phyloP scores from a whole-genome alignment of 2,329 filamentous ascomycete species.

The Penicillium sp. region DNA sequence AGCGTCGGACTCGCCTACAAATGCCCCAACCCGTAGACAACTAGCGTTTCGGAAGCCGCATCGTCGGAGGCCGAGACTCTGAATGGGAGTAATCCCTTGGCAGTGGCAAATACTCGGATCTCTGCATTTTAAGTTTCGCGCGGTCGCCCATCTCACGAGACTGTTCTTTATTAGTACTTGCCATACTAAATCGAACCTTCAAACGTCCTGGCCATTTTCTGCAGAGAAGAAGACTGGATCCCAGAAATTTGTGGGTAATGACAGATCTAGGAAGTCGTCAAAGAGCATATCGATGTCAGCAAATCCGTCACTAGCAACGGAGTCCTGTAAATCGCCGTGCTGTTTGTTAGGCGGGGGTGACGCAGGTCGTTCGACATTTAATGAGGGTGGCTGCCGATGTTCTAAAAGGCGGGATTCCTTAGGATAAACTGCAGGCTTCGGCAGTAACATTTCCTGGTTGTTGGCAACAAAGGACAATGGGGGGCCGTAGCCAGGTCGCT shows the following conservation, averaged over 20 bases:
- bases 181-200: constrained; percentile 9
- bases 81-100: neutral
- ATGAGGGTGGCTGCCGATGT: neutral
- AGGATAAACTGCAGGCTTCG: constrained; percentile 4
- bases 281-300: constrained; percentile 43
- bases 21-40: neutral
- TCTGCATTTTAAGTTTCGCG: too few relatives aligned
- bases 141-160: neutral
- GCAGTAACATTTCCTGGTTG: neutral
- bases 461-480: neutral
- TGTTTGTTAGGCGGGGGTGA: constrained; percentile 46
- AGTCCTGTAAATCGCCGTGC: constrained; percentile 52
- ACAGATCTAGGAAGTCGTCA: constrained; percentile 42
- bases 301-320: constrained; percentile 38
- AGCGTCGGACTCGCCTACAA: neutral
- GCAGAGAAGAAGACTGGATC: constrained; percentile 37
- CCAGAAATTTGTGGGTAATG: constrained; percentile 43
- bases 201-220: constrained; percentile 7
- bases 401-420: neutral
- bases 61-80: neutral
- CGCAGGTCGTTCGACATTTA: neutral
- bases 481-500: constrained; percentile 24
- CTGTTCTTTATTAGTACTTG: neutral
- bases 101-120: neutral
- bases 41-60: neutral